Evolutionary conservation across 495 filamentous ascomycete genomes (phyloP).

Genomic region (Bacidia rubella): DNA sequence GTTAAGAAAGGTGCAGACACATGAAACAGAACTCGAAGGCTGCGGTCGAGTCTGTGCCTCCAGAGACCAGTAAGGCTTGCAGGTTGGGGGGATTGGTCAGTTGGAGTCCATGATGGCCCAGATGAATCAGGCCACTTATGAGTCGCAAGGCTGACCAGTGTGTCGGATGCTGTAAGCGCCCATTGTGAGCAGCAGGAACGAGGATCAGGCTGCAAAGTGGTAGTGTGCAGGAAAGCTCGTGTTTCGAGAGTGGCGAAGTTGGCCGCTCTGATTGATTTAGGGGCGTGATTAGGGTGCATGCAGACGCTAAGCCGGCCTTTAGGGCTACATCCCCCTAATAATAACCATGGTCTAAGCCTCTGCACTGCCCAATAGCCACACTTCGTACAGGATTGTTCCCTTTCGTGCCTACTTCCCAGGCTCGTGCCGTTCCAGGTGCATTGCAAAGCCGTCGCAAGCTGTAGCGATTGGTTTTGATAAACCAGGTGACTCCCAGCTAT

Average conservation of each 20-base stretch:
- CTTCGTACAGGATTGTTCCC: no score
- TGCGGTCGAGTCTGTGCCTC: background rate
- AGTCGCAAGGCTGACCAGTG: background rate
- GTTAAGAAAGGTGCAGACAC: background rate
- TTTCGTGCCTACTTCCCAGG: background rate
- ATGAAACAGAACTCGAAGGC: background rate
- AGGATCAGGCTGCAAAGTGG: background rate
- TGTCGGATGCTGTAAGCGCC: background rate
- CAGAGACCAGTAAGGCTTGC: background rate
- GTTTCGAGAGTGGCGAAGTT: background rate
- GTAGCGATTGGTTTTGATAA: background rate
- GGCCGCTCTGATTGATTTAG: no score
- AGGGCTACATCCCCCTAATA: background rate
- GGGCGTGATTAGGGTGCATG: background rate
- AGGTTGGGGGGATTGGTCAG: background rate
- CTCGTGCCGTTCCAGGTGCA: background rate
- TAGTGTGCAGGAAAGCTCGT: background rate
- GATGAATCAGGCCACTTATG: background rate
- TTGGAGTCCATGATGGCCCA: background rate
- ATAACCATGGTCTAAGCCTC: background rate
- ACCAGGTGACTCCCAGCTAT: background rate
- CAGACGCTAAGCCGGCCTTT: background rate
- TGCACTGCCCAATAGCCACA: background rate
- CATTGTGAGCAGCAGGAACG: background rate
- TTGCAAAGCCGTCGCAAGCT: background rate